Conservation (phyloP, 2,329 filamentous ascomycete genomes). For the Penicillium nordicum region DNA sequence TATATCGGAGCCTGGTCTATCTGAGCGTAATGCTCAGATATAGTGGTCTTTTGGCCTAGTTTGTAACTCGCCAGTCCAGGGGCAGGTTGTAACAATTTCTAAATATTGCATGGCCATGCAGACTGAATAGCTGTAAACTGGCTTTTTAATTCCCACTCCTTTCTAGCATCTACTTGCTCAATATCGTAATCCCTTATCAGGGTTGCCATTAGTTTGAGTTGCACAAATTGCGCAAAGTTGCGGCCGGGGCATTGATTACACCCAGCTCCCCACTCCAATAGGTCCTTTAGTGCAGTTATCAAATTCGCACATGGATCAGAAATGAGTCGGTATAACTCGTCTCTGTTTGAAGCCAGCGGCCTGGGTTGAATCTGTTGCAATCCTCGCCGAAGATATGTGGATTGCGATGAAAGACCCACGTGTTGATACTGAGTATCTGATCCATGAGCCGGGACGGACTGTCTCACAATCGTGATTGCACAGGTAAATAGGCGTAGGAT, state of each 20-base stretch:
- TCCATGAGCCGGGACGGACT: too few species aligned
- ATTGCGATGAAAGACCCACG: slow-evolving; percentile 29
- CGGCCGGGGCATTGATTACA: slow-evolving; percentile 38
- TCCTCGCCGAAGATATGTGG: slow-evolving; percentile 22
- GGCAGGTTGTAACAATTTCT: too few species aligned
- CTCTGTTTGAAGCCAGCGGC: slow-evolving; percentile 19
- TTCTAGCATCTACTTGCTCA: slow-evolving; percentile 23
- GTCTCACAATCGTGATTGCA: too few species aligned
- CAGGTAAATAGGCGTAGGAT: neutral
- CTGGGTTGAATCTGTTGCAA: slow-evolving; percentile 23
- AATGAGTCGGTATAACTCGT: slow-evolving; percentile 3
- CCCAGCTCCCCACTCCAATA: slow-evolving; percentile 34
- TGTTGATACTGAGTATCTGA: slow-evolving; percentile 25
- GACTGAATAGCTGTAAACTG: neutral
- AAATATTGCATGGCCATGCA: neutral
- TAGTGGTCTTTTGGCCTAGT: too few species aligned
- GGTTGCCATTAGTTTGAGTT: slow-evolving; percentile 35
- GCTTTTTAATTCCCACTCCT: neutral
- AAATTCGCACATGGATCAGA: slow-evolving; percentile 15
- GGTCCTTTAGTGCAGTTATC: neutral
- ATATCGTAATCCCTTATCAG: slow-evolving; percentile 36
- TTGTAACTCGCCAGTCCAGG: too few species aligned
- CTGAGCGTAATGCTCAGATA: too few species aligned
- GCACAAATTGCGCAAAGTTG: slow-evolving; percentile 36
- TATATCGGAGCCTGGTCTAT: too few species aligned